phyloP scores from a whole-genome alignment of 1,139 yeast genomes.

The Debaryomyces sp. region DNA sequence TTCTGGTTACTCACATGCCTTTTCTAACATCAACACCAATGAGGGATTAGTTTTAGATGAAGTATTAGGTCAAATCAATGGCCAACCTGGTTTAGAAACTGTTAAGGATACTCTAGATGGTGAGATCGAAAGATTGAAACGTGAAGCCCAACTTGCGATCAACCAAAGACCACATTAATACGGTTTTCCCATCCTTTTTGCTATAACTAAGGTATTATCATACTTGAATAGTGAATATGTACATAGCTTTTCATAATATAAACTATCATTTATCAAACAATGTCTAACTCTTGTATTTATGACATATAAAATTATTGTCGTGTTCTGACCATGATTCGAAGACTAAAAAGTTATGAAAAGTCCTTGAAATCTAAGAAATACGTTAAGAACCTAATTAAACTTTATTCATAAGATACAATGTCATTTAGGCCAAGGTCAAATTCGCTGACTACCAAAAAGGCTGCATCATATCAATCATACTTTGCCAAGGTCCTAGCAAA shows the following conservation, averaged over 20 bases:
- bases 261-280: background rate
- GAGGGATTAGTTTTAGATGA: conserved; percentile 41
- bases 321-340: conserved; percentile 6
- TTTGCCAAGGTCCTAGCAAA: conserved; percentile 37
- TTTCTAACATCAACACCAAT: conserved; percentile 29
- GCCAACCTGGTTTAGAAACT: conserved; percentile 51
- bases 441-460: conserved; percentile 9
- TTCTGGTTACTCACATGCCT: conserved; percentile 33
- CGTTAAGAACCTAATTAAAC: background rate
- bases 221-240: conserved; percentile 5
- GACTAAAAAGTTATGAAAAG: background rate
- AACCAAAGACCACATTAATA: conserved; percentile 17
- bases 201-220: background rate
- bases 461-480: conserved; percentile 28
- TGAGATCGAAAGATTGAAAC: conserved; percentile 36
- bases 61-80: conserved; percentile 39
- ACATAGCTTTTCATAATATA: conserved; percentile 5
- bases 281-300: background rate
- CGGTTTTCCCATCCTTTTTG: background rate
- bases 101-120: conserved; percentile 45
- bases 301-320: background rate
- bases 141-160: conserved; percentile 37
- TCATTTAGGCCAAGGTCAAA: conserved; percentile 8
- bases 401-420: background rate
- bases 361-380: background rate